A percentile compares a stretch with the other conserved stretches of the same genome.
These are phyloP conservation scores for Paragyromitra xinjiangensis DNA, from an alignment of 495 filamentous ascomycete genomes.

Conservation along the genomic window DNA sequence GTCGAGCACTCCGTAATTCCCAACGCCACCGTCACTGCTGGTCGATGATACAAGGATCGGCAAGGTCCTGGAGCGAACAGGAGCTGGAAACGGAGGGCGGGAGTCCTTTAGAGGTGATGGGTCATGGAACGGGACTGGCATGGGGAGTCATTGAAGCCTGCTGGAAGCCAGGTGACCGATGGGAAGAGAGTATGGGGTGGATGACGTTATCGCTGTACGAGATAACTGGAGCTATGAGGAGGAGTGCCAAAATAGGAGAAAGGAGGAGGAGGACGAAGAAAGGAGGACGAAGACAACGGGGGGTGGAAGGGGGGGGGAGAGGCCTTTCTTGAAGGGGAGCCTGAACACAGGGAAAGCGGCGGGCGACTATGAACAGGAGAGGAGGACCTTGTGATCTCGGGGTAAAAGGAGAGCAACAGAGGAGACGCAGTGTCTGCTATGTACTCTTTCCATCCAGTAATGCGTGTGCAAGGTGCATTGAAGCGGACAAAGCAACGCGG, in stretches of 20 bases:
- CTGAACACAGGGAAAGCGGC: conserved; percentile 34
- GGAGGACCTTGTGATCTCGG: conserved; percentile 50
- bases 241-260: conserved; percentile 32
- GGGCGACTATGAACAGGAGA: conserved; percentile 20
- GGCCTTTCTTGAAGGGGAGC: conserved; percentile 48
- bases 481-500: conserved; percentile 52
- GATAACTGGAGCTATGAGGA: conserved; percentile 42
- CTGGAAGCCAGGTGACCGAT: conserved; percentile 55
- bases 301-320: conserved; percentile 27
- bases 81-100: conserved; percentile 61
- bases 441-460: conserved; percentile 42
- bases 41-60: conserved; percentile 46
- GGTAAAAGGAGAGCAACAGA: conserved; percentile 34
- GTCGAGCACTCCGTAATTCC: conserved; percentile 27
- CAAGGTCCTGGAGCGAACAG: conserved; percentile 63
- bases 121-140: conserved; percentile 58
- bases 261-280: conserved; percentile 9
- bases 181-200: conserved; percentile 30
- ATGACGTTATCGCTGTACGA: conserved; percentile 56
- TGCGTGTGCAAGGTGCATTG: conserved; percentile 34
- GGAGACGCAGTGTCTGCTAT: conserved; percentile 42
- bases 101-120: conserved; percentile 59
- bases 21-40: conserved; percentile 41
- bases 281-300: conserved; percentile 27
- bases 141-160: conserved; percentile 59